A percentile compares a stretch with the other conserved stretches of the same genome.
These are phyloP conservation scores for Lasiodiplodia hormozganensis DNA, from an alignment of 2,329 filamentous ascomycete genomes.

Conservation along the genomic window DNA sequence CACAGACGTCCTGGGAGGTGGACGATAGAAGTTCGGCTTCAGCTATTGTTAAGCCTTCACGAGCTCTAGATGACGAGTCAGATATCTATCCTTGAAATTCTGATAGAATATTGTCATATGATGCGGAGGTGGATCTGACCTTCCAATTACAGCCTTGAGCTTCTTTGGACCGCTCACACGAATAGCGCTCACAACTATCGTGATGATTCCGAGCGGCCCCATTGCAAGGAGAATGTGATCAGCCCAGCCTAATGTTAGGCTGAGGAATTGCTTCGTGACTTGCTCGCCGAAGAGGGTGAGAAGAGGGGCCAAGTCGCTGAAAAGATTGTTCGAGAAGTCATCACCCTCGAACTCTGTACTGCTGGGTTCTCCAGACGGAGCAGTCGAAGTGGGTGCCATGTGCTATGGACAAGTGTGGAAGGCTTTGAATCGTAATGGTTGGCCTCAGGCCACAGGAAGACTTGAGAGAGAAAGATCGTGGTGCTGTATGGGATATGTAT, in stretches of 20 bases:
- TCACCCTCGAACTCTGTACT: neutral
- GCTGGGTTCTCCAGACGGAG: neutral
- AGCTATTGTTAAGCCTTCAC: neutral
- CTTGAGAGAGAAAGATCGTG: no score
- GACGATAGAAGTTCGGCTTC: neutral
- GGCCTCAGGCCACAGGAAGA: no score
- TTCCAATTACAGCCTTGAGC: neutral
- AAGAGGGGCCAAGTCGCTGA: neutral
- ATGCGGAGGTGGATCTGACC: neutral
- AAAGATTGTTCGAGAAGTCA: neutral
- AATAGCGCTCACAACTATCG: neutral
- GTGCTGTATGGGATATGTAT: no score
- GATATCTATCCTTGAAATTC: neutral
- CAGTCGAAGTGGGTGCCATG: neutral
- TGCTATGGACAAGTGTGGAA: no score
- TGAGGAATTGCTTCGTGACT: neutral
- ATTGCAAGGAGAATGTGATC: neutral
- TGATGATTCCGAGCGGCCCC: neutral
- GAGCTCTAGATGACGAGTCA: neutral
- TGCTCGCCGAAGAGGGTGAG: neutral
- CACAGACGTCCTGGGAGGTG: neutral
- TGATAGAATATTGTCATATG: rapidly evolving
- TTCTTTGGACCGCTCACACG: neutral
- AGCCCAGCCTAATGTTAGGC: neutral
- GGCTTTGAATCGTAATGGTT: no score